These are phyloP conservation scores for Neotropicomus parvogracilis DNA, from an alignment of 1,284 basidiomycete species.

Conservation along the genomic window DNA sequence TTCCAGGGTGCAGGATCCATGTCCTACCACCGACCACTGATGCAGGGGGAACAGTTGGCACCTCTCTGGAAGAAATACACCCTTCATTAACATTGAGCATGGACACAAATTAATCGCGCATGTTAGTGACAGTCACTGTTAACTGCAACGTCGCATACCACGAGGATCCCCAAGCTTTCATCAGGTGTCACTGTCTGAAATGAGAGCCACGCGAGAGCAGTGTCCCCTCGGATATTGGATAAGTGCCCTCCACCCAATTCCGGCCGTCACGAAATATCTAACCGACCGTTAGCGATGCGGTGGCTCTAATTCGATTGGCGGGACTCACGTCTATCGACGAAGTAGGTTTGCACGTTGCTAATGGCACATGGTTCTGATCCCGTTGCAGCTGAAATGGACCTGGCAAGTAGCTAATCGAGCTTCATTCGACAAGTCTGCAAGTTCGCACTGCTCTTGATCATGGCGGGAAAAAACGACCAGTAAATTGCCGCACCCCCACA, in stretches of 20 bases:
- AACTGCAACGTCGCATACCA: slow-evolving; percentile 47
- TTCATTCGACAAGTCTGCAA: slow-evolving; percentile 26
- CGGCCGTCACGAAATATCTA: slow-evolving; percentile 47
- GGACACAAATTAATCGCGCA: slow-evolving; percentile 7
- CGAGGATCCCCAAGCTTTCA: slow-evolving; percentile 44
- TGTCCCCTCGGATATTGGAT: slow-evolving; percentile 39
- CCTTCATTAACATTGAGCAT: slow-evolving; percentile 23
- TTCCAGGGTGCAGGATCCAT: slow-evolving; percentile 15
- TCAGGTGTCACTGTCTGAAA: slow-evolving; percentile 32
- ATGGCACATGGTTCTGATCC: slow-evolving; percentile 37
- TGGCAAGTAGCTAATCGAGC: slow-evolving; percentile 28
- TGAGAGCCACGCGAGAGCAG: slow-evolving; percentile 38
- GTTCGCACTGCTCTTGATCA: slow-evolving; percentile 19
- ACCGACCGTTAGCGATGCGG: slow-evolving; percentile 8
- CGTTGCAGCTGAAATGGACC: slow-evolving; percentile 27
- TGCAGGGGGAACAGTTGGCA: slow-evolving; percentile 38
- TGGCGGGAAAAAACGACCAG: slow-evolving; percentile 29
- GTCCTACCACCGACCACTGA: slow-evolving; percentile 41
- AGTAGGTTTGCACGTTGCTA: slow-evolving; percentile 40
- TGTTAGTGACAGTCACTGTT: slow-evolving; percentile 5
- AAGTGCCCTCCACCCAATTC: slow-evolving; percentile 42
- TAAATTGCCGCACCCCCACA: slow-evolving; percentile 30
- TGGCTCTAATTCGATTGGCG: slow-evolving; percentile 15
- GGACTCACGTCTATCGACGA: slow-evolving; percentile 40
- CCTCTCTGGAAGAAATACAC: slow-evolving; percentile 40